These are phyloP conservation scores for Tuber melanosporum DNA, from an alignment of 495 filamentous ascomycete species.

Conservation along the genomic window DNA sequence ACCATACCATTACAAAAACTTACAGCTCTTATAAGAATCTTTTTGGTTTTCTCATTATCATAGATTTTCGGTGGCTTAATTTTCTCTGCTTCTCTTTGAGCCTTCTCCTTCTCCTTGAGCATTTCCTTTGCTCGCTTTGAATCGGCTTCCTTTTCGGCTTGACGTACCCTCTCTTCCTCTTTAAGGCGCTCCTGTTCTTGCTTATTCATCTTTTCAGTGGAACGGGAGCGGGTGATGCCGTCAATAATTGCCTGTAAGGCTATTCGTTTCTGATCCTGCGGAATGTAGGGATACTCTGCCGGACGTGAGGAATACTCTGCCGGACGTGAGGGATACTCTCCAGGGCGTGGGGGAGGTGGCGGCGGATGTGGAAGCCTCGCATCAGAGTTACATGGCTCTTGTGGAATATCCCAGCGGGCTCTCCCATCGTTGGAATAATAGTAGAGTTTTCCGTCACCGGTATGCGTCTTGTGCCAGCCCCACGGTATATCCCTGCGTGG, in stretches of 20 bases:
- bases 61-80: conserved; percentile 35
- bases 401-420: conserved; percentile 37
- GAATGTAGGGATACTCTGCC: conserved; percentile 6
- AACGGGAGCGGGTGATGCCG: conserved; percentile 23
- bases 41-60: conserved; percentile 37
- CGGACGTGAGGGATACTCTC: conserved; percentile 19
- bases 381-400: conserved; percentile 26
- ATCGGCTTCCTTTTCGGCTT: conserved; percentile 18
- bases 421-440: conserved; percentile 38
- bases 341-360: conserved; percentile 29
- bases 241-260: conserved; percentile 34
- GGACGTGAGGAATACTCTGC: background rate
- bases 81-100: conserved; percentile 32
- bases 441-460: conserved; percentile 22
- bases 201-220: conserved; percentile 20
- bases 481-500: conserved; percentile 32
- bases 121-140: conserved; percentile 13
- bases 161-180: conserved; percentile 23
- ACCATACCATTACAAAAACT: conserved; percentile 7
- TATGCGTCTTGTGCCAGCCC: conserved; percentile 39
- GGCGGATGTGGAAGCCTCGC: conserved; percentile 30
- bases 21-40: conserved; percentile 38
- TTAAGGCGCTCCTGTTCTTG: conserved; percentile 17
- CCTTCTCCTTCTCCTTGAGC: conserved; percentile 26
- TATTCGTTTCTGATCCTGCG: conserved; percentile 25